Conservation (phyloP, 345 rosid genomes). For the Microthlaspi erraticum region DNA sequence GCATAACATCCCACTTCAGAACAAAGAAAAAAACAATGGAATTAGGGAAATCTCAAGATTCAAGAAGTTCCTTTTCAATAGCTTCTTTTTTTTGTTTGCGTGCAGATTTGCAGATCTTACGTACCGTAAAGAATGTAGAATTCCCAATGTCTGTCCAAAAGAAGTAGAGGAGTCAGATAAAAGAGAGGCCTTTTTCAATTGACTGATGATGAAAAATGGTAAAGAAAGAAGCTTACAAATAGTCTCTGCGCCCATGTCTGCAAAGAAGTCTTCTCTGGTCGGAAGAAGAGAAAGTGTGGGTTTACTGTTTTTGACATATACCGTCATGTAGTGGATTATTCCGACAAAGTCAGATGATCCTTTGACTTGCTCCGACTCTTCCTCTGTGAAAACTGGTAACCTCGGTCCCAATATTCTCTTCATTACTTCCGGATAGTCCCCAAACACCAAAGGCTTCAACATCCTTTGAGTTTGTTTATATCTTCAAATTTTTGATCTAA, state of each 20-base stretch:
- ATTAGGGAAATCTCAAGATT: no score
- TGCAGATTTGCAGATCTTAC: no score
- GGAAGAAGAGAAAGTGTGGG: slow-evolving; percentile 25
- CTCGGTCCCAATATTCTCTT: slow-evolving; percentile 65
- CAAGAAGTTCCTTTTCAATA: no score
- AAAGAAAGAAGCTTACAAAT: slow-evolving; percentile 40
- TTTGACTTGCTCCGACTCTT: slow-evolving; percentile 62
- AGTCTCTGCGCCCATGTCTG: slow-evolving; percentile 47
- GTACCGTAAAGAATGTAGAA: no score
- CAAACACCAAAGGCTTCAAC: slow-evolving; percentile 63
- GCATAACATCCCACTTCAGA: slow-evolving; percentile 46
- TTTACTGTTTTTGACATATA: slow-evolving; percentile 43
- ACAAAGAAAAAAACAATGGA: background rate
- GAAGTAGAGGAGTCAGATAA: background rate
- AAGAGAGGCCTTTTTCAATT: background rate
- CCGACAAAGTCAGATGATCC: slow-evolving; percentile 74
- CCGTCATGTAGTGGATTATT: slow-evolving; percentile 48
- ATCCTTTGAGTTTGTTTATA: no score
- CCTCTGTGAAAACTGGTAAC: slow-evolving; percentile 59
- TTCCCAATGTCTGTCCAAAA: no score
- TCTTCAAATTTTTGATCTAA: slow-evolving; percentile 2
- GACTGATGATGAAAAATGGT: background rate
- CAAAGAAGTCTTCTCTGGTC: slow-evolving; percentile 36
- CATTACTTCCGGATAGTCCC: slow-evolving; percentile 78
- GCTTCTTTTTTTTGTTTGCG: no score